Evolutionary conservation across 495 filamentous ascomycete genomes (phyloP), one percentile per base, ranked within the genome.

Genomic region (Tuber magnatum): DNA sequence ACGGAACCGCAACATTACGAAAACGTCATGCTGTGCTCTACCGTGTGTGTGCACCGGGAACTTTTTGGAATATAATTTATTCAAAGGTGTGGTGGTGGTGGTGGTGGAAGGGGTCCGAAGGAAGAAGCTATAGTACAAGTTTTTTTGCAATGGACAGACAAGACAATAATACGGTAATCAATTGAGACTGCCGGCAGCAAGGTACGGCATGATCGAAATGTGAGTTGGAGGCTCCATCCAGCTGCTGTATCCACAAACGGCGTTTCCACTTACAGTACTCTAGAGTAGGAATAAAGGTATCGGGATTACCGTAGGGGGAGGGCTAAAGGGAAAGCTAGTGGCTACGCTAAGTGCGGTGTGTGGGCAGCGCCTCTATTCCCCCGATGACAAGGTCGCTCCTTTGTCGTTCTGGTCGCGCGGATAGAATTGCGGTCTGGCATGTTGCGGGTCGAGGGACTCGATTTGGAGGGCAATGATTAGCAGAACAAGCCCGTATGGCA

Each of bases 141-240:
- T 65, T 65, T 65, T 65, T 65, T 65, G 28, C n/a, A 14, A 28
- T 56, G 3, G 14, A 35, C 14, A 65, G 56, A 35, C 28, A 35
- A 65, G 56, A 65, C 56, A 65, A 65, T 35, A 65, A 65, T 35
- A 18, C 12, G 14, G 56, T 65, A 28, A 65, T 65, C 56, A 35
- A 65, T 65, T 65, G 56, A 61, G 56, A 65, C 56, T 65, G 56
- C 56, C 56, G 56, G 56, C 56, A 65, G 28, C 28, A 65, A 28
- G 39, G 56, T 35, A 65, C 56, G 6, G 14, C 56, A 65, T 35
- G 14, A 65, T 35, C 28, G 14, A 65, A 65, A 65, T 32, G 56
- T 65, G 35, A 18, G 56, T 20, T 65, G 12, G 56, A 65, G 56
- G 14, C 56, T 35, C 28, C 56, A 35, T 35, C 28, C 56, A 65